A percentile compares a stretch with the other conserved stretches of the same genome.
These are phyloP conservation scores for Xylaria sp. DNA, from an alignment of 2,329 filamentous ascomycete species.

Conservation along the genomic window DNA sequence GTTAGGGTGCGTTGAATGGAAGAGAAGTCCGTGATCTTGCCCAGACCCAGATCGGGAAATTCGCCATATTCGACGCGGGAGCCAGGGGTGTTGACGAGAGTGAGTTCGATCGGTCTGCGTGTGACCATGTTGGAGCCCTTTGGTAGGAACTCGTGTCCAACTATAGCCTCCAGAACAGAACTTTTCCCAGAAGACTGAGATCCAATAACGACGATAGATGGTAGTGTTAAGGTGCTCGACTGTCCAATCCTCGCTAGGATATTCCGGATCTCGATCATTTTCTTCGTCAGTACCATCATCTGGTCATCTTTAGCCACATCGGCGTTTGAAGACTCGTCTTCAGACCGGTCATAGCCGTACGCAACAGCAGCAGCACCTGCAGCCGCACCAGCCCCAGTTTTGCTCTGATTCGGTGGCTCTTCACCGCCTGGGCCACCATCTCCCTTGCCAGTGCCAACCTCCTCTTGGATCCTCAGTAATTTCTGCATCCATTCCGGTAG, in stretches of 20 bases:
- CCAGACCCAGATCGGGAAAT: slow-evolving; percentile 90
- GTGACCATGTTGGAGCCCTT: slow-evolving; percentile 99
- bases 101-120: slow-evolving; percentile 92
- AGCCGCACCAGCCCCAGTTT: slow-evolving; percentile 69
- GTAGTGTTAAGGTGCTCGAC: slow-evolving; percentile 85
- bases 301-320: slow-evolving; percentile 88
- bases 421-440: slow-evolving; percentile 61
- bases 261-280: slow-evolving; percentile 98
- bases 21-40: slow-evolving; percentile 90
- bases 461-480: slow-evolving; percentile 71
- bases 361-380: slow-evolving; percentile 79
- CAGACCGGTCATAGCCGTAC: slow-evolving; percentile 79
- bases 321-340: slow-evolving; percentile 70
- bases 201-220: slow-evolving; percentile 98
- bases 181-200: slow-evolving; percentile 99
- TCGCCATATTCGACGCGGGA: slow-evolving; percentile 91
- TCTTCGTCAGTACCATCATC: slow-evolving; percentile 99
- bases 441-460: slow-evolving; percentile 61
- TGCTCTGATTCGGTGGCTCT: slow-evolving; percentile 69
- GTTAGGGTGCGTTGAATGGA: slow-evolving; percentile 94
- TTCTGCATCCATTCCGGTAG: slow-evolving; percentile 81
- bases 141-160: slow-evolving; percentile 96
- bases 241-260: slow-evolving; percentile 93
- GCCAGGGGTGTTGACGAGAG: slow-evolving; percentile 92
- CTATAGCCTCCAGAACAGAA: slow-evolving; percentile 94